Percentiles rank a stretch among this genome's conserved stretches.
Conservation (phyloP, 345 rosid genomes). For the Lepidium didymum region DNA sequence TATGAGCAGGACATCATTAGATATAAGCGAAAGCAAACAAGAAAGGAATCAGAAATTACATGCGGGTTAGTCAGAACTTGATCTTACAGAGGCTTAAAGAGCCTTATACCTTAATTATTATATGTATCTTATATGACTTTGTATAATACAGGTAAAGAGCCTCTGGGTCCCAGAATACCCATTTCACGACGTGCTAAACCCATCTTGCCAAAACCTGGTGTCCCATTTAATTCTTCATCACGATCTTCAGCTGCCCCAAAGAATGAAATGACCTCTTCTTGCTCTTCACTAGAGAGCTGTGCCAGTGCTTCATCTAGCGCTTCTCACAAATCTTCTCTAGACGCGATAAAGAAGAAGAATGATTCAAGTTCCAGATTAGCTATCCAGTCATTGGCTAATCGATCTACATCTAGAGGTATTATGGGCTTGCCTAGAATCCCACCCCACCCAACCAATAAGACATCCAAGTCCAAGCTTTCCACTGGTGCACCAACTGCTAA, state of each 20-base stretch:
- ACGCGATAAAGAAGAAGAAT: conserved; percentile 30
- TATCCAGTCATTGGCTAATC: conserved; percentile 31
- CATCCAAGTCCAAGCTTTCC: conserved; percentile 42
- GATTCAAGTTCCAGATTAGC: conserved; percentile 32
- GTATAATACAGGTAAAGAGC: conserved; percentile 47
- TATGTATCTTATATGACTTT: not conserved
- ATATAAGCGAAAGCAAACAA: conserved; percentile 39
- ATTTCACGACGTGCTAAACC: conserved; percentile 33
- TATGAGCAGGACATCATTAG: conserved; percentile 47
- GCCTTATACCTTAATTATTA: not conserved
- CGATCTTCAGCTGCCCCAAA: conserved; percentile 41
- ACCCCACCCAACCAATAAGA: conserved; percentile 35
- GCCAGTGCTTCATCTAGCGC: conserved; percentile 58
- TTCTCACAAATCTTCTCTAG: conserved; percentile 37
- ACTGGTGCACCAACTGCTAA: conserved; percentile 57
- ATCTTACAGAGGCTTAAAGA: not conserved
- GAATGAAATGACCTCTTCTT: conserved; percentile 48
- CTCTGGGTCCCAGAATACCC: conserved; percentile 28
- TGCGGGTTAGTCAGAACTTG: conserved; percentile 21
- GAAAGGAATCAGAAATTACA: conserved; percentile 42
- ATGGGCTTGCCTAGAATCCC: conserved; percentile 39
- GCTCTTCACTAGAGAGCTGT: conserved; percentile 66
- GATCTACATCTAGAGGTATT: conserved; percentile 33
- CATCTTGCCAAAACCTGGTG: conserved; percentile 42
- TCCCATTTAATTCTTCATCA: conserved; percentile 34